A percentile compares a stretch with the other conserved stretches of the same genome.
phyloP scores from a whole-genome alignment of 176 grass and related monocot genomes.

The Cymbopogon citratus region DNA sequence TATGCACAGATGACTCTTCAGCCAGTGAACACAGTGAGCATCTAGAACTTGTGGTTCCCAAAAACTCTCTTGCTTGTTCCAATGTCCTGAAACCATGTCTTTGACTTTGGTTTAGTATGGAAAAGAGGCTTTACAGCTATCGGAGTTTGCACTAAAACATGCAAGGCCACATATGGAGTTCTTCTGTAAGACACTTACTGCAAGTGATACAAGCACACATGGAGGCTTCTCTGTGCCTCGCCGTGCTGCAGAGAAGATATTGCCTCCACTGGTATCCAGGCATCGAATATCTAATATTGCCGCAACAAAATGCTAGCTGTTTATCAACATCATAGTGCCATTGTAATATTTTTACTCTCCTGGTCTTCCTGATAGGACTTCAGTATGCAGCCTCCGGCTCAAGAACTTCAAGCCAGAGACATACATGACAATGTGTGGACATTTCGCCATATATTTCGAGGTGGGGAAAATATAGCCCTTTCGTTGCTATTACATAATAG shows the following conservation, averaged over 20 bases:
- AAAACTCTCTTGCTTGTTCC: not conserved
- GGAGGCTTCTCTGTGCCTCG: conserved; percentile 98
- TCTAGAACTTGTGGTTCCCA: conserved; percentile 5
- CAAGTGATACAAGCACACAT: conserved; percentile 97
- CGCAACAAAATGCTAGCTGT: not conserved
- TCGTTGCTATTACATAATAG: no score
- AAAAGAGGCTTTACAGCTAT: conserved; percentile 86
- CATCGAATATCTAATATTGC: conserved; percentile 2
- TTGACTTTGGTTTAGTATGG: conserved; percentile 58
- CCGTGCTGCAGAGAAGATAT: conserved; percentile 92
- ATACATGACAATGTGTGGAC: conserved; percentile 93
- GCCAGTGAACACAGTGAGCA: conserved; percentile 87
- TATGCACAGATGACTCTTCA: conserved; percentile 99
- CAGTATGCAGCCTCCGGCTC: conserved; percentile 86
- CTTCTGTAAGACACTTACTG: conserved; percentile 98
- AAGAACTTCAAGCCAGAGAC: conserved; percentile 91
- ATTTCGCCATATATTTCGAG: conserved; percentile 98
- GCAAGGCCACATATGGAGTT: conserved; percentile 80
- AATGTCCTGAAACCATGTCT: conserved; percentile 22
- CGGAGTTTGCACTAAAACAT: conserved; percentile 89
- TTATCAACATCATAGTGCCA: not conserved
- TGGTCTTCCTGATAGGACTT: conserved; percentile 57
- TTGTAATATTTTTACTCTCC: not conserved
- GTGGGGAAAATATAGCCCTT: conserved; percentile 22
- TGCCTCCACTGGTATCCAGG: conserved; percentile 75